phyloP scores from a whole-genome alignment of 805 yeast genomes.

The Metschnikowia arizonensis region DNA sequence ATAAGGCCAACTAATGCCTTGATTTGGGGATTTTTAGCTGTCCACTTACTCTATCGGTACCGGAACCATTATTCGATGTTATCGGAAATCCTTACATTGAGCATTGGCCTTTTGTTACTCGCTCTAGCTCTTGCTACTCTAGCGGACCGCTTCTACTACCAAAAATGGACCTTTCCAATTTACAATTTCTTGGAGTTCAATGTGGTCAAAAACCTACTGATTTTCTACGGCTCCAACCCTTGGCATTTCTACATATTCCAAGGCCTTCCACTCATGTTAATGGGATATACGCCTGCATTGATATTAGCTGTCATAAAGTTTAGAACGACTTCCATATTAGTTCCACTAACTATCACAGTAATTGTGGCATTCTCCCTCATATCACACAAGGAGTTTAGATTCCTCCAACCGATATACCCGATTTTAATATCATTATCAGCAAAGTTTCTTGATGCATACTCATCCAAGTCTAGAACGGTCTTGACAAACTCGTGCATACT shows the following conservation, averaged over 20 bases:
- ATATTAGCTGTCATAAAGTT: conserved; percentile 21
- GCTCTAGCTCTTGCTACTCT: conserved; percentile 4
- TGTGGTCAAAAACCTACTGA: conserved; percentile 63
- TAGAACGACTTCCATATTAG: conserved; percentile 17
- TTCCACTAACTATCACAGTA: conserved; percentile 37
- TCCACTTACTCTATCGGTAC: conserved; percentile 16
- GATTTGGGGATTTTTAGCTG: conserved; percentile 69
- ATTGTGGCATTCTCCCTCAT: conserved; percentile 58
- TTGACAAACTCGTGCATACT: background rate
- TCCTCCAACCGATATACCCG: conserved; percentile 83
- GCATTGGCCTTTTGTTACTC: background rate
- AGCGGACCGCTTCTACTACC: conserved; percentile 59
- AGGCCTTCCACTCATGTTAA: conserved; percentile 72
- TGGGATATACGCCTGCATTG: conserved; percentile 63
- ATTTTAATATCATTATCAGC: conserved; percentile 54
- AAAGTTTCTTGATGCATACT: background rate
- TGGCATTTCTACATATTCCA: conserved; percentile 82
- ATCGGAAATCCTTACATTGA: conserved; percentile 21
- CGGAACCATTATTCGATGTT: conserved; percentile 23
- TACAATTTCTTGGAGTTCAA: conserved; percentile 74
- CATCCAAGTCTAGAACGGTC: no score
- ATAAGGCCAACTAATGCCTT: conserved; percentile 82
- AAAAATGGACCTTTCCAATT: conserved; percentile 54
- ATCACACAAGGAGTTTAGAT: conserved; percentile 87
- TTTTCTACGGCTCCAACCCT: conserved; percentile 81